These are phyloP conservation scores for Teratosphaeria viscida DNA, from an alignment of 2,329 filamentous ascomycete genomes.

Conservation along the genomic window DNA sequence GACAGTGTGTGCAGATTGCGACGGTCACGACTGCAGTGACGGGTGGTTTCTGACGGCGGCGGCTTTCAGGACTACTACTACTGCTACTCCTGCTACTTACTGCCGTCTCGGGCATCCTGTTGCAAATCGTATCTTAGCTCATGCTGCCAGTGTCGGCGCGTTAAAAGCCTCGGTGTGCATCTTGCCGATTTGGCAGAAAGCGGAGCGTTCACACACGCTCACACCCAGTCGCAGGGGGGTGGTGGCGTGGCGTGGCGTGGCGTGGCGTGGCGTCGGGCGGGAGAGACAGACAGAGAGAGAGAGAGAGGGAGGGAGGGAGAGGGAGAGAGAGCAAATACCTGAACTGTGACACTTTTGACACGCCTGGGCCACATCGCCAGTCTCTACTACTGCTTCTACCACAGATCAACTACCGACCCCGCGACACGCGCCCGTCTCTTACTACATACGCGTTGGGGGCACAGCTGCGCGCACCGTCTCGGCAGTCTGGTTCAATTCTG, in stretches of 20 bases:
- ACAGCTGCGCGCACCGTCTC: neutral
- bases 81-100: neutral
- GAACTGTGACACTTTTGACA: neutral
- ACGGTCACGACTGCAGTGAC: slow-evolving; percentile 3
- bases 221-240: neutral
- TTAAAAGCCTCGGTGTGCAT: slow-evolving; percentile 3
- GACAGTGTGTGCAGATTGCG: slow-evolving; percentile 6
- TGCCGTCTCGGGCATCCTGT: slow-evolving; percentile 1
- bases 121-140: slow-evolving; percentile 2
- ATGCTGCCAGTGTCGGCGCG: neutral
- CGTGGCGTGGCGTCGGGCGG: neutral
- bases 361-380: neutral
- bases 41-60: neutral
- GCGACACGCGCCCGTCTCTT: neutral
- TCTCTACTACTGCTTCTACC: neutral
- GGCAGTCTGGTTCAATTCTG: neutral
- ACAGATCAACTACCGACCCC: slow-evolving; percentile 1
- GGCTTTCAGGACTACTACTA: neutral
- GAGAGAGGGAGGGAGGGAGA: no score
- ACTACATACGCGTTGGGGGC: neutral
- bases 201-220: no score
- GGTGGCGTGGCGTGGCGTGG: neutral
- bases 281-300: neutral
- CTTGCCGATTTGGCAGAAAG: neutral
- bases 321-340: neutral